A percentile compares a stretch with the other conserved stretches of the same genome.
phyloP scores from a whole-genome alignment of 2,329 filamentous ascomycete genomes.

The Lasiodiplodia gonubiensis region DNA sequence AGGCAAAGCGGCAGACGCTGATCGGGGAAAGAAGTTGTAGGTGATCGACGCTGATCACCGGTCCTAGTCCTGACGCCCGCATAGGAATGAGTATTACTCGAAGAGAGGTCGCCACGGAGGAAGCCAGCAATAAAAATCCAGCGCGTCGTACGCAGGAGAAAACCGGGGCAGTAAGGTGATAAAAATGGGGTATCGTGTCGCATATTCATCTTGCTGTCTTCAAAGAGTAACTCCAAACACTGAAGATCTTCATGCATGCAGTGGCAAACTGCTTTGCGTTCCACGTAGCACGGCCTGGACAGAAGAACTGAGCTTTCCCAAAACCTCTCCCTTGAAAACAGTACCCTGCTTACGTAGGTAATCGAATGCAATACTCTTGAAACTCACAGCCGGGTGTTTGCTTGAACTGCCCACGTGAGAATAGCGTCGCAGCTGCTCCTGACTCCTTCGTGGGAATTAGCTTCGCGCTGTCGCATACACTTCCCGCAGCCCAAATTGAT shows the following conservation, averaged over 20 bases:
- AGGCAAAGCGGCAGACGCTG: conserved; percentile 43
- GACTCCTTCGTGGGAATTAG: neutral
- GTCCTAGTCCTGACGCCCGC: neutral
- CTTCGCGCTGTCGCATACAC: neutral
- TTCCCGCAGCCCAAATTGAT: neutral
- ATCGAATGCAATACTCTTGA: too few species aligned
- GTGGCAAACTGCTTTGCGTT: neutral
- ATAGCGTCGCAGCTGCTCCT: too few species aligned
- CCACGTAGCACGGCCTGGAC: neutral
- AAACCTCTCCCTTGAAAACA: too few species aligned
- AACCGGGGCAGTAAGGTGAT: neutral
- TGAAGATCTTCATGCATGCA: neutral
- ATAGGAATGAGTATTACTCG: conserved; percentile 4
- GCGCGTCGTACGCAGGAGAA: neutral
- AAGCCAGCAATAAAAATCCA: neutral
- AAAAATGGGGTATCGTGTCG: neutral
- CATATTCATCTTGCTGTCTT: neutral
- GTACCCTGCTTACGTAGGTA: too few species aligned
- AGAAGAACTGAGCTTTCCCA: too few species aligned
- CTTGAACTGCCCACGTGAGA: too few species aligned
- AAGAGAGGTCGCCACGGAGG: conserved; percentile 14
- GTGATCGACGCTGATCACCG: conserved; percentile 11
- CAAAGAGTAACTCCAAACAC: neutral
- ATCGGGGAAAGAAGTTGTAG: conserved; percentile 47
- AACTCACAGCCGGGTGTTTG: too few species aligned